These are phyloP conservation scores for Plenodomus tracheiphilus DNA, from an alignment of 2,329 filamentous ascomycete species.

Conservation along the genomic window DNA sequence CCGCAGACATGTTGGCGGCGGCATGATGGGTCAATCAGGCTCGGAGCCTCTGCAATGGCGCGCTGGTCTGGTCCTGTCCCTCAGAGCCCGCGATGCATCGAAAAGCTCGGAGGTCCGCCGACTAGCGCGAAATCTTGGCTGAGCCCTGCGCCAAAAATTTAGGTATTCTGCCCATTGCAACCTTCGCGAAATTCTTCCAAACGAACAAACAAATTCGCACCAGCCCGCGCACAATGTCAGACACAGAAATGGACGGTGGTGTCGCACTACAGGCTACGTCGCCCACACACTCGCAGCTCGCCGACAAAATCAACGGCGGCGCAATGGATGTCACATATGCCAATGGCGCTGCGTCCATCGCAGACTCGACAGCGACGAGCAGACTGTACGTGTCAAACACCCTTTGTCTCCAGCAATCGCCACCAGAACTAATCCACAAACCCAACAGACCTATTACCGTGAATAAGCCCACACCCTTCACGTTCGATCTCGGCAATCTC, in stretches of 20 bases:
- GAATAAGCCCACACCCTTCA: slow-evolving; percentile 84
- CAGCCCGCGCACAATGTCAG: slow-evolving; percentile 20
- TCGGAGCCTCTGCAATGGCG: slow-evolving; percentile 30
- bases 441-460: slow-evolving; percentile 39
- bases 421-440: slow-evolving; percentile 9
- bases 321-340: slow-evolving; percentile 38
- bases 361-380: slow-evolving; percentile 37
- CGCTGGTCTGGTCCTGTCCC: slow-evolving; percentile 17
- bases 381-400: slow-evolving; percentile 32
- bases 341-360: slow-evolving; percentile 32
- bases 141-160: slow-evolving; percentile 22
- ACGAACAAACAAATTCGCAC: background rate
- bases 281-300: slow-evolving; percentile 31
- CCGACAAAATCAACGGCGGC: slow-evolving; percentile 34
- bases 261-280: slow-evolving; percentile 22
- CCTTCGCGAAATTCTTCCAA: background rate
- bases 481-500: slow-evolving; percentile 87
- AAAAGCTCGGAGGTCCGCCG: slow-evolving; percentile 33
- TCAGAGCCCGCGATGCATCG: slow-evolving; percentile 15
- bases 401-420: slow-evolving; percentile 1
- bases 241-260: slow-evolving; percentile 38
- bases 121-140: slow-evolving; percentile 13
- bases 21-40: slow-evolving; percentile 33
- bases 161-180: slow-evolving; percentile 7
- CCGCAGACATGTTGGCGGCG: slow-evolving; percentile 37